Evolutionary conservation across 495 filamentous ascomycete species (phyloP), one percentile per base, ranked within the genome.

Genomic region (Talaromyces liani): DNA sequence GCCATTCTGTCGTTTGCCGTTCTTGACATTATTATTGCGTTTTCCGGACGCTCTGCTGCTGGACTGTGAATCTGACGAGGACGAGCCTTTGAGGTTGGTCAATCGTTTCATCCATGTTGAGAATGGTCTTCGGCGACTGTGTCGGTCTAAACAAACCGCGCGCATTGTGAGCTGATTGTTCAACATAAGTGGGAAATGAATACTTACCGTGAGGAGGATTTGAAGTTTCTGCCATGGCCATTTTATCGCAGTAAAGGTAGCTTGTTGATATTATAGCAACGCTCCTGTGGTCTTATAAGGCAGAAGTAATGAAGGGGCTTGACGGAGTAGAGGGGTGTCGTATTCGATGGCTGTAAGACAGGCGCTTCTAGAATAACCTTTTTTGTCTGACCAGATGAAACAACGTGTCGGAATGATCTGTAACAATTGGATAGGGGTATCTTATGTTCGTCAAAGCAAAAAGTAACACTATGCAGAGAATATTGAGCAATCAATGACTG

Each of bases 41-140:
- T 83, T 87, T 64, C 81, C 71, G 3, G 80, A 75, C 71, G 75
- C 78, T 49, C 53, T 56, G 53, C 75, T 73, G 58, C 70, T 75
- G n/a, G 78, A 70, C n/a, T 70, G 70, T 6, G 81, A 76, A 5
- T 84, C 82, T 31, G 83, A 79, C 1, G 53, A 56, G 71, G 79
- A 58, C 71, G 81, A 82, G 64, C 74, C 82, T 73, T 93, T 97
- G 65, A 97, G 83, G 71, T 86, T 94, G 33, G 92, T 87, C 29
- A 98, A 84, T 65, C 93, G 92, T 81, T 93, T 97, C 86, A 98
- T 91, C 88, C 93, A 92, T 51, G 85, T 88, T 24, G 93, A 86
- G 73, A 98, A 97, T 5, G 93, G 93, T 58, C 88, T 87, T 59
- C 92, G 88, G 61, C 91, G 89, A 63, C 79, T 80, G 75, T 87